Evolutionary conservation across 805 yeast species (phyloP).

Genomic region (Clavispora fructus): DNA sequence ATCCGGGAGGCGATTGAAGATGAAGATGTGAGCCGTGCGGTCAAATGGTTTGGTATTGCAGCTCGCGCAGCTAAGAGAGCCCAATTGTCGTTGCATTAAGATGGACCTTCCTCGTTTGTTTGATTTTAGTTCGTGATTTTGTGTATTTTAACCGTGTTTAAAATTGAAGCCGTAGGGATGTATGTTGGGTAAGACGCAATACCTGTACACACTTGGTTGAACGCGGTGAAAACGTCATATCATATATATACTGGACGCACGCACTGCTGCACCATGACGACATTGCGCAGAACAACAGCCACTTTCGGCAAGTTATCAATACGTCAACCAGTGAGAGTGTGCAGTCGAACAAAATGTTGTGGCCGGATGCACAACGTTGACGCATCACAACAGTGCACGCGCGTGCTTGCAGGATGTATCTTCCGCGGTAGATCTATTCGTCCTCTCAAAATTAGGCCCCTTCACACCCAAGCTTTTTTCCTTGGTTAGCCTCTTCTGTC

Average conservation of each 20-base stretch:
- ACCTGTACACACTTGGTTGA: neutral
- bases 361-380: neutral
- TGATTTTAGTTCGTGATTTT: neutral
- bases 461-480: neutral
- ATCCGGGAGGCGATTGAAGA: constrained; percentile 50
- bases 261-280: neutral
- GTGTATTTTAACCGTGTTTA: neutral
- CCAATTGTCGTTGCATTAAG: constrained; percentile 2
- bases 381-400: neutral
- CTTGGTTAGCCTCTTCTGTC: neutral
- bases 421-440: neutral
- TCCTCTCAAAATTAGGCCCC: neutral
- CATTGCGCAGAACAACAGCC: neutral
- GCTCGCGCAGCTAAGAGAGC: constrained; percentile 32
- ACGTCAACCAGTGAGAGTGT: neutral
- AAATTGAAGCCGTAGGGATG: neutral
- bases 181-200: no score
- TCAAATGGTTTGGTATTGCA: constrained; percentile 41
- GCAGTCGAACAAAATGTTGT: neutral
- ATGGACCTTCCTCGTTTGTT: neutral
- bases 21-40: constrained; percentile 39
- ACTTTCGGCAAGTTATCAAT: neutral
- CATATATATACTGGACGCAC: neutral
- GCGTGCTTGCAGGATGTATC: neutral
- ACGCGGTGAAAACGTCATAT: neutral